phyloP scores from a whole-genome alignment of 2,329 filamentous ascomycete species.

The Colletotrichum shisoi region DNA sequence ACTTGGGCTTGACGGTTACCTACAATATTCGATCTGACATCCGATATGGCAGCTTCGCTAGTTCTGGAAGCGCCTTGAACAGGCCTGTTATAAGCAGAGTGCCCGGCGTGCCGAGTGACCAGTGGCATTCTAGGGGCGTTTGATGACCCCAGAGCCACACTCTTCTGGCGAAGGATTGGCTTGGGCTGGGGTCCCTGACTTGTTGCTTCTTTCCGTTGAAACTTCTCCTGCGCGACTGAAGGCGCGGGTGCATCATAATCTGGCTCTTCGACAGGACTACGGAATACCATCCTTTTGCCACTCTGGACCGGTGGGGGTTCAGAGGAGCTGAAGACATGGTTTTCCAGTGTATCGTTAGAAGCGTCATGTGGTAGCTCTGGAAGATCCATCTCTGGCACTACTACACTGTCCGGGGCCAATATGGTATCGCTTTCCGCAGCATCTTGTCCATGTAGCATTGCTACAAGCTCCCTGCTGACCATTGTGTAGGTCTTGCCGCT shows the following conservation, averaged over 20 bases:
- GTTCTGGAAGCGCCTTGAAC: conserved; percentile 2
- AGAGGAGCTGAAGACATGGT: conserved; percentile 14
- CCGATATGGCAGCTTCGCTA: neutral
- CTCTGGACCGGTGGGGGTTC: neutral
- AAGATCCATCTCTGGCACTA: conserved; percentile 7
- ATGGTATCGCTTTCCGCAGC: neutral
- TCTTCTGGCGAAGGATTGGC: conserved; percentile 2
- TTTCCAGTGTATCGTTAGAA: neutral
- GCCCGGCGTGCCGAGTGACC: neutral
- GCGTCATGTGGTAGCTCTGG: conserved; percentile 2
- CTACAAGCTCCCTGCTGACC: neutral
- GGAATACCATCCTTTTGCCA: conserved; percentile 17
- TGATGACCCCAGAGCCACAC: neutral
- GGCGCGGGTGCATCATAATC: neutral
- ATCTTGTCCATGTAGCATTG: neutral
- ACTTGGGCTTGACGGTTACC: neutral
- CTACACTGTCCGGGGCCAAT: neutral
- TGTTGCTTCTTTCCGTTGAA: conserved; percentile 3
- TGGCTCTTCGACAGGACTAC: conserved; percentile 24
- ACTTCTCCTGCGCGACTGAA: conserved; percentile 17
- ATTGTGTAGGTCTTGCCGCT: conserved; percentile 3
- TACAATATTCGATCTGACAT: conserved; percentile 14
- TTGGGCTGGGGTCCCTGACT: neutral
- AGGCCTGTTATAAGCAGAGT: conserved; percentile 21
- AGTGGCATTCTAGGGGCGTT: neutral